Percentiles rank a stretch among this genome's conserved stretches.
phyloP scores from a whole-genome alignment of 805 yeast species.

The Metschnikowia anglica region DNA sequence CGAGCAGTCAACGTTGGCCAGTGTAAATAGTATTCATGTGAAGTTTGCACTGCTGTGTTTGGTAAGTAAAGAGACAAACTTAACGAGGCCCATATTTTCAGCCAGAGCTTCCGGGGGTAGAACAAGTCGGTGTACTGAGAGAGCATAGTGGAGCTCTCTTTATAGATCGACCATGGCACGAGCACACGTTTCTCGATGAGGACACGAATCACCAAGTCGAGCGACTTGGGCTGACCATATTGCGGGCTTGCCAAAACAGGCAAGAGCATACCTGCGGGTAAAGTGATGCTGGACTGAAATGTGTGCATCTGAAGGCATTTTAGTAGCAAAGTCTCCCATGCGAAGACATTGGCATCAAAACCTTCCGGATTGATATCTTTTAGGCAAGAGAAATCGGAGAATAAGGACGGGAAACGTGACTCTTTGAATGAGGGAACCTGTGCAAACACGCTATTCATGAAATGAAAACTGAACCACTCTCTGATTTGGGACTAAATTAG shows the following conservation, averaged over 20 bases:
- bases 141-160: slow-evolving; percentile 1
- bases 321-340: slow-evolving; percentile 34
- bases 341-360: slow-evolving; percentile 40
- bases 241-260: slow-evolving; percentile 7
- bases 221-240: slow-evolving; percentile 33
- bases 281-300: slow-evolving; percentile 20
- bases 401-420: slow-evolving; percentile 35
- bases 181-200: slow-evolving; percentile 19
- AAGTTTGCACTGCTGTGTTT: neutral
- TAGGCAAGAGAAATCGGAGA: slow-evolving; percentile 33
- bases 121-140: slow-evolving; percentile 9
- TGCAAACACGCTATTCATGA: slow-evolving; percentile 8
- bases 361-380: slow-evolving; percentile 42
- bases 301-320: slow-evolving; percentile 13
- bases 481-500: no score
- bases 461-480: no score
- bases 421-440: slow-evolving; percentile 24
- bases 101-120: slow-evolving; percentile 13
- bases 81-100: slow-evolving; percentile 4
- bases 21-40: slow-evolving; percentile 26
- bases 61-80: slow-evolving; percentile 3
- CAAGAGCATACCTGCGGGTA: slow-evolving; percentile 21
- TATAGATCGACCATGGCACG: slow-evolving; percentile 19
- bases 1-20: slow-evolving; percentile 21
- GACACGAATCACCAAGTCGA: slow-evolving; percentile 27